Conservation (phyloP, 148 eudicot species). For the Chenopodium suecicum region DNA sequence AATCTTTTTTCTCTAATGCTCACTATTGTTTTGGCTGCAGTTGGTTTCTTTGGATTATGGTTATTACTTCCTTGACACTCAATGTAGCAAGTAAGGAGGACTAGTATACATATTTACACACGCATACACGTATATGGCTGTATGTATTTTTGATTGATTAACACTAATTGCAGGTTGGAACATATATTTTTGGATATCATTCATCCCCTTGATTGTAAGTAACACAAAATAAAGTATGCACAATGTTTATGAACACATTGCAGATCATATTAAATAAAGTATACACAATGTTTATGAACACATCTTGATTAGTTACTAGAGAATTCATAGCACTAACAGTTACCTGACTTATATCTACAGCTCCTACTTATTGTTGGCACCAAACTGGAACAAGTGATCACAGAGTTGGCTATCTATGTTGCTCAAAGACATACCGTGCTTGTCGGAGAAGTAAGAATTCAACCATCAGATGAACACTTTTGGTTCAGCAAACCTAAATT, state of each 20-base stretch:
- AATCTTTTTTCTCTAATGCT: neutral
- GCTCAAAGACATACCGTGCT: slow-evolving; percentile 24
- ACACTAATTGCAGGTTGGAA: slow-evolving; percentile 21
- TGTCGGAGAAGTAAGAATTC: slow-evolving; percentile 12
- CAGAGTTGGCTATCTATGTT: slow-evolving; percentile 22
- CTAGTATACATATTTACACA: neutral
- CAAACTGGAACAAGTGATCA: slow-evolving; percentile 31
- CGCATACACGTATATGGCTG: neutral
- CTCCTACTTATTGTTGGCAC: slow-evolving; percentile 28
- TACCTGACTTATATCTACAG: slow-evolving; percentile 7
- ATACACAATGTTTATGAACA: too few relatives aligned
- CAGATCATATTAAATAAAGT: neutral
- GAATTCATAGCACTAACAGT: neutral
- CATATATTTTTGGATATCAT: slow-evolving; percentile 27
- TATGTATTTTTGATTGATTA: neutral
- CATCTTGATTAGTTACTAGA: neutral
- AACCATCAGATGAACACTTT: slow-evolving; percentile 35
- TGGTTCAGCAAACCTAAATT: slow-evolving; percentile 33
- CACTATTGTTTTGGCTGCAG: slow-evolving; percentile 17
- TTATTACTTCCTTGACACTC: slow-evolving; percentile 17
- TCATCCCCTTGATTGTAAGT: slow-evolving; percentile 27
- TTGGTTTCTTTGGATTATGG: slow-evolving; percentile 33
- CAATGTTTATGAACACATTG: too few relatives aligned
- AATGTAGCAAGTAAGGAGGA: slow-evolving; percentile 28
- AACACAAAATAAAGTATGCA: neutral